Conservation (phyloP, 371 early-diverging fungal genomes). For the Conidiobolus incongruus region DNA sequence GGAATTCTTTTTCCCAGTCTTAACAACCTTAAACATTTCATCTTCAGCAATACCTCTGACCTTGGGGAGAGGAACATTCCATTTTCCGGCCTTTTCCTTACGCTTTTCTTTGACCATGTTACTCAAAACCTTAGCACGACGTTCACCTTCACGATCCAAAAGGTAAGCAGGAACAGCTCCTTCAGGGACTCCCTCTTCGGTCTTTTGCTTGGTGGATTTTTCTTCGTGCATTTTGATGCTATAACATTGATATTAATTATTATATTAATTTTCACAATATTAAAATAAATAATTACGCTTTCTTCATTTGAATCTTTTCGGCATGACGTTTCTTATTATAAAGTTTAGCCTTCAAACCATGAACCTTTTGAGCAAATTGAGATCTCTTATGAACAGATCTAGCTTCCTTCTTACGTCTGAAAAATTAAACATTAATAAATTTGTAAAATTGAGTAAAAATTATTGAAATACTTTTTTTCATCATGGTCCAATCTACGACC, state of each 20-base stretch:
- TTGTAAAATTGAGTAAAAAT: neutral
- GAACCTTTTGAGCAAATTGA: slow-evolving; percentile 89
- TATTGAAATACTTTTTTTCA: slow-evolving; percentile 73
- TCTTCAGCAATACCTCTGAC: slow-evolving; percentile 98
- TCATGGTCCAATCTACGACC: slow-evolving; percentile 95
- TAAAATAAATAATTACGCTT: slow-evolving; percentile 52
- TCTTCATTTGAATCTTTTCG: slow-evolving; percentile 99
- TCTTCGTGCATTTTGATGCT: slow-evolving; percentile 93
- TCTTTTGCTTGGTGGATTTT: slow-evolving; percentile 75
- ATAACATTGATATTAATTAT: neutral
- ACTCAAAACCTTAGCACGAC: slow-evolving; percentile 88
- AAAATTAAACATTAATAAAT: too few relatives aligned
- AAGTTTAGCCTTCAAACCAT: slow-evolving; percentile 97
- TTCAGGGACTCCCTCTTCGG: slow-evolving; percentile 71
- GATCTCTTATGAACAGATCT: slow-evolving; percentile 78
- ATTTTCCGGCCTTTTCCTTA: slow-evolving; percentile 98
- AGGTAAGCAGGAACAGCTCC: slow-evolving; percentile 97
- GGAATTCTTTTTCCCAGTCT: slow-evolving; percentile 85
- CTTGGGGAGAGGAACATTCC: slow-evolving; percentile 96
- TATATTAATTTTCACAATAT: too few relatives aligned
- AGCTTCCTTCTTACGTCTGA: slow-evolving; percentile 90
- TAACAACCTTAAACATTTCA: slow-evolving; percentile 97
- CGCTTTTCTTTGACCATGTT: slow-evolving; percentile 99
- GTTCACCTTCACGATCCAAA: slow-evolving; percentile 96
- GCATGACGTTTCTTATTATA: slow-evolving; percentile 95